These are phyloP conservation scores for Cryoendolithus antarcticus DNA, from an alignment of 2,329 filamentous ascomycete species.

Conservation along the genomic window DNA sequence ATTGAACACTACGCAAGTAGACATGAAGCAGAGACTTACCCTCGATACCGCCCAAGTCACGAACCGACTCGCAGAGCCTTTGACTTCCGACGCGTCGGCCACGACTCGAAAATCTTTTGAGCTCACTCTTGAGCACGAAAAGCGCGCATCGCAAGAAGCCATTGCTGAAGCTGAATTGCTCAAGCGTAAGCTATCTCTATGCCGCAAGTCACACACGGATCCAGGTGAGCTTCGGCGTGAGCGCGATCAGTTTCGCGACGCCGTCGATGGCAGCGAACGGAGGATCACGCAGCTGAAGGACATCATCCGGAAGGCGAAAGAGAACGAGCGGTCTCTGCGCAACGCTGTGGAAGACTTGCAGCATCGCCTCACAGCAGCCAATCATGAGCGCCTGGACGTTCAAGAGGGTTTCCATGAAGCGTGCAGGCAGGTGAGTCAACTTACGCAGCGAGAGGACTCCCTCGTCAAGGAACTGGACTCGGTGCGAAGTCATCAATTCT, in stretches of 20 bases:
- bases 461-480: conserved; percentile 13
- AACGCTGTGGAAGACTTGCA: conserved; percentile 28
- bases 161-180: conserved; percentile 25
- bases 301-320: conserved; percentile 28
- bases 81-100: conserved; percentile 7
- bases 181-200: conserved; percentile 26
- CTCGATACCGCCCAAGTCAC: conserved; percentile 9
- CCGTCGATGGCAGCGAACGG: conserved; percentile 24
- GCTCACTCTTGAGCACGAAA: conserved; percentile 17
- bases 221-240: conserved; percentile 25
- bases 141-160: conserved; percentile 17
- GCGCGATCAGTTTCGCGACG: conserved; percentile 26
- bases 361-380: conserved; percentile 27
- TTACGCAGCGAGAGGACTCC: conserved; percentile 17
- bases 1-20: too few species aligned
- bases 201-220: conserved; percentile 22
- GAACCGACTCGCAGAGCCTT: too few species aligned
- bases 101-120: conserved; percentile 12
- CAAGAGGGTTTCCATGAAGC: conserved; percentile 21
- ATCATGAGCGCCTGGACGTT: conserved; percentile 29
- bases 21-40: conserved; percentile 6
- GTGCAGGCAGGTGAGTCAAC: conserved; percentile 24
- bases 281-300: conserved; percentile 28
- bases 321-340: conserved; percentile 23
- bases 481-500: conserved; percentile 4